Conservation (phyloP, 83 land plant genomes). For the Picea mariana region DNA sequence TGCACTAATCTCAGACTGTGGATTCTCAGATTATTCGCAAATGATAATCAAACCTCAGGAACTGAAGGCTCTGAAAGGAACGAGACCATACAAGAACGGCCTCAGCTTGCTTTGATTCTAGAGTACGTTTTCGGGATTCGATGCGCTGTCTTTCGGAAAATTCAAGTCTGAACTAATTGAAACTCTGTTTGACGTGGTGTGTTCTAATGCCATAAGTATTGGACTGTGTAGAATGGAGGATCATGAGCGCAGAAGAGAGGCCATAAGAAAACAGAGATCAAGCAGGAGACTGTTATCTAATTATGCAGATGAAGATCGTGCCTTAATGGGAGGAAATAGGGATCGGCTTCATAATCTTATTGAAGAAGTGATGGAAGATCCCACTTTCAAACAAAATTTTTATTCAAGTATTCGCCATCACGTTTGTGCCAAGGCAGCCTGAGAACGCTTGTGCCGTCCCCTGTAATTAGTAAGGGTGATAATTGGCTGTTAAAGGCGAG, state of each 20-base stretch:
- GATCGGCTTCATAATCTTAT: not conserved
- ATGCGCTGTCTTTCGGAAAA: no score
- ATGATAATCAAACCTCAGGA: not conserved
- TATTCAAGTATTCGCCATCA: not conserved
- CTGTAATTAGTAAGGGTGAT: no score
- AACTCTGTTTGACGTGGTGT: no score
- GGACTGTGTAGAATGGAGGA: not conserved
- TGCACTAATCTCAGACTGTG: not conserved
- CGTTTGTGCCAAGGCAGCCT: conserved; percentile 7
- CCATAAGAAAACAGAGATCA: not conserved
- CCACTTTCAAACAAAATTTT: not conserved
- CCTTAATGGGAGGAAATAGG: not conserved
- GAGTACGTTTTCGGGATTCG: no score
- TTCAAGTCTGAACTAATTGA: no score
- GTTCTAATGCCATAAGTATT: not conserved
- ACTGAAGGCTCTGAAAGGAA: not conserved
- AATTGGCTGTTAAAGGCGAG: no score
- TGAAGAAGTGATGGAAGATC: not conserved
- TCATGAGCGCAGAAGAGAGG: conserved; percentile 7
- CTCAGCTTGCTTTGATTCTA: no score
- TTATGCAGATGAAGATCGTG: not conserved
- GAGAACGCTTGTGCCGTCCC: not conserved
- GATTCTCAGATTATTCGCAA: not conserved
- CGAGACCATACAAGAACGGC: not conserved
- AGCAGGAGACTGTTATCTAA: not conserved